Base-by-base conservation (phyloP, 2,329 filamentous ascomycete genomes). In the Colletotrichum graminicola region DNA sequence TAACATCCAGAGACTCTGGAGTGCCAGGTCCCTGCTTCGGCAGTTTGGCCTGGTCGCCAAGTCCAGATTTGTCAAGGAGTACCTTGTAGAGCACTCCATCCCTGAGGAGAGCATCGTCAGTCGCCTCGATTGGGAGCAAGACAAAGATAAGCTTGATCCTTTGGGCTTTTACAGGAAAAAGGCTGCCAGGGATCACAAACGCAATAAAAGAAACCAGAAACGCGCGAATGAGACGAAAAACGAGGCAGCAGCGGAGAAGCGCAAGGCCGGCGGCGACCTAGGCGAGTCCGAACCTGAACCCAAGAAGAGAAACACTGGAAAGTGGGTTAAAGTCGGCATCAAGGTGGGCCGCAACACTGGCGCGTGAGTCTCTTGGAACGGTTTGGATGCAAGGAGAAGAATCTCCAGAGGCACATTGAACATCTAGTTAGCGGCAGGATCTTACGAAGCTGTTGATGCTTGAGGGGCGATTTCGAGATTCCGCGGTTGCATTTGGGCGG, bases 61-160 rank as follows among this genome's bases (percentile, higher is more conserved):
- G 1, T 3, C 11, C 3, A 29, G 32, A 6, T 26, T 65, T 5
- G 26, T 52, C 2, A n/a, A 68, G 6, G 66, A 68, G 26, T 56
- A 52, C 5, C 61, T 68, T 14, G 21, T 68, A 3, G 61, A 68
- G 14, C 14, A 52, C 2, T 65, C 61, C 0, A 68, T 68, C 1
- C 66, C 66, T 1, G 23, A 65, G 16, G 21, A 41, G 2, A 59
- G 52, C 23, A 68, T 68, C n/a, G 18, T 21, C 5, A 2, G 2
- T 18, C 12, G 21, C 21, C 21, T 11, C 23, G 1, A 59, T 1
- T 59, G 39, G 56, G 6, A 54, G 8, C 1, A 34, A 23, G 10
- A 45, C 16, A 26, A 49, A 1, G 1, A 10, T 7, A 36, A 6
- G 23, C n/a, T 49, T 5, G 59, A 39, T 6, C 21, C 59, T 5